These are phyloP conservation scores for Lachancea lanzarotensis DNA, from an alignment of 805 yeast species.

Conservation along the genomic window DNA sequence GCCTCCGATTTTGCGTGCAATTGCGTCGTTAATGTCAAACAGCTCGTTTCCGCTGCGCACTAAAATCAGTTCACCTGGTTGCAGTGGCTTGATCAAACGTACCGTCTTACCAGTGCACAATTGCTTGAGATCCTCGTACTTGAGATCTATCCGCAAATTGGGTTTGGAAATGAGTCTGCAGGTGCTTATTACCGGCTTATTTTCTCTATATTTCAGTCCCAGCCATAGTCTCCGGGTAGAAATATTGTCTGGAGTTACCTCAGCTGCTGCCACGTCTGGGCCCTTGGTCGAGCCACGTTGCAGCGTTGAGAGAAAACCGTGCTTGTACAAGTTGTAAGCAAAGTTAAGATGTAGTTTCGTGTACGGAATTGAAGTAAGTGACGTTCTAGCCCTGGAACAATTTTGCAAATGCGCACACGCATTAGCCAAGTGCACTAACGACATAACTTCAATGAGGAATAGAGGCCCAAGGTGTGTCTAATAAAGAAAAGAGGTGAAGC, in stretches of 20 bases:
- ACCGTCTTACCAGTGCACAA: conserved; percentile 72
- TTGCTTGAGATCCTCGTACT: conserved; percentile 56
- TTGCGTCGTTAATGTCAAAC: conserved; percentile 81
- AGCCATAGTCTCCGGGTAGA: conserved; percentile 86
- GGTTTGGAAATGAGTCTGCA: conserved; percentile 79
- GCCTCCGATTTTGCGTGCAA: conserved; percentile 59
- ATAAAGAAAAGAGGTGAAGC: too few relatives aligned
- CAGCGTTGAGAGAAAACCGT: conserved; percentile 80
- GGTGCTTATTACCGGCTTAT: conserved; percentile 66
- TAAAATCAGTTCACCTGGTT: conserved; percentile 84
- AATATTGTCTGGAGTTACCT: conserved; percentile 80
- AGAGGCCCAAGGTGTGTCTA: not conserved
- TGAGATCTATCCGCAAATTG: conserved; percentile 62
- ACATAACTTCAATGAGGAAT: conserved; percentile 42
- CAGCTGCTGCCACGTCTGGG: conserved; percentile 71
- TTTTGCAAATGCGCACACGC: conserved; percentile 86
- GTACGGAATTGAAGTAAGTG: conserved; percentile 77
- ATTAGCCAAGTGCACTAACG: conserved; percentile 76
- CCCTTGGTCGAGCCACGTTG: conserved; percentile 81
- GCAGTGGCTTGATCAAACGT: conserved; percentile 70
- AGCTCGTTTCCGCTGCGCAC: conserved; percentile 50
- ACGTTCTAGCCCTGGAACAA: conserved; percentile 65
- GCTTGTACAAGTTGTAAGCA: conserved; percentile 77
- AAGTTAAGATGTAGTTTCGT: conserved; percentile 76
- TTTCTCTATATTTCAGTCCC: conserved; percentile 80